Base-by-base conservation (phyloP, 139 green algal species). In the Picochlorum sp. region DNA sequence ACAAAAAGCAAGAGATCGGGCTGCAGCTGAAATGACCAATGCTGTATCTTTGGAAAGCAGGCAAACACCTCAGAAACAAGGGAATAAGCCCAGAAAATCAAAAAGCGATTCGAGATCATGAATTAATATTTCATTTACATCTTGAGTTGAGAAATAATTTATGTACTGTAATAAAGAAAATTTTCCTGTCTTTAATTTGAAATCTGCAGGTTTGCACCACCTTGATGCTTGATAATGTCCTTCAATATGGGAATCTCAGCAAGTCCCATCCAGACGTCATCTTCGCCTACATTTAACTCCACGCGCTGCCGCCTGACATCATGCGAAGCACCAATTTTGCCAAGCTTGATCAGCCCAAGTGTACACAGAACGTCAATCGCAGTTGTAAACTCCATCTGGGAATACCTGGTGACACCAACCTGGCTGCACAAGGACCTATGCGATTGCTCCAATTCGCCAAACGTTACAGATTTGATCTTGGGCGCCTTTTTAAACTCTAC, bases 181-280 rank as follows among this genome's bases (percentile, higher is more conserved):
- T n/a, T n/a, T n/a, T n/a, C n/a, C n/a, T n/a, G n/a, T n/a, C n/a
- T n/a, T n/a, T n/a, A n/a, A n/a, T n/a, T n/a, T n/a, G n/a, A n/a
- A n/a, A n/a, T n/a, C n/a, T n/a, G n/a, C n/a, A n/a, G n/a, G n/a
- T n/a, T n/a, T n/a, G n/a, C n/a, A n/a, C n/a, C n/a, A n/a, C n/a
- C n/a, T n/a, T n/a, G n/a, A n/a, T n/a, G n/a, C n/a, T n/a, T n/a
- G n/a, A 47, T 16, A 47, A 47, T 47, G 8, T 57, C 31, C 3
- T 39, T 50, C 16, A 72, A 40, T 22, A 72, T 45, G 2, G 47
- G 64, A 25, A 61, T 44, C 10, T 56, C 37, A 2, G 56, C 22
- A 31, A 72, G 45, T 10, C 57, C 64, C 33, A 72, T 44, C 16
- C 56, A 10, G 1, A 72, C 29, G 30, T 72, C 64, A 24, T 72